Percentiles rank a stretch among this genome's conserved stretches.
These are phyloP conservation scores for Albifimbria verrucaria DNA, from an alignment of 2,329 filamentous ascomycete species.

Conservation along the genomic window DNA sequence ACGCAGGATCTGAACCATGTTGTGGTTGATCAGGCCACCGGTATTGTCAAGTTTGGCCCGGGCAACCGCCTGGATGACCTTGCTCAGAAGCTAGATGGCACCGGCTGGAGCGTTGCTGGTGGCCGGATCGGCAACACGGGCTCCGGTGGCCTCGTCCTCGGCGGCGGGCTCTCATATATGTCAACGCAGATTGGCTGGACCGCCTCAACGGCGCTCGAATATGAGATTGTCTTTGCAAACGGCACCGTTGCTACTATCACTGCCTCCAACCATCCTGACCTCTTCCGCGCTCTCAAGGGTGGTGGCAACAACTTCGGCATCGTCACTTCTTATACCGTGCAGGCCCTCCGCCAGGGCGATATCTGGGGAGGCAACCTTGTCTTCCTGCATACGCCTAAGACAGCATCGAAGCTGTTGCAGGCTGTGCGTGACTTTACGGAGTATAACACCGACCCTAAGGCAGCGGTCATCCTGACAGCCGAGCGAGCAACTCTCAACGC, in stretches of 20 bases:
- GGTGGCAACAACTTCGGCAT: slow-evolving; percentile 57
- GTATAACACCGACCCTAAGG: slow-evolving; percentile 57
- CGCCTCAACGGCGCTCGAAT: slow-evolving; percentile 45
- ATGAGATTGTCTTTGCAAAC: slow-evolving; percentile 50
- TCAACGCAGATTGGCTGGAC: slow-evolving; percentile 48
- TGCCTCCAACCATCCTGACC: slow-evolving; percentile 37
- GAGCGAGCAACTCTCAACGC: slow-evolving; percentile 34
- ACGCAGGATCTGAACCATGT: slow-evolving; percentile 37
- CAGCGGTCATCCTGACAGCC: slow-evolving; percentile 56
- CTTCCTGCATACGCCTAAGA: slow-evolving; percentile 28
- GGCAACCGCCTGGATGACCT: slow-evolving; percentile 43
- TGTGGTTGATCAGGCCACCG: slow-evolving; percentile 30
- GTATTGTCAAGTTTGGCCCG: slow-evolving; percentile 40
- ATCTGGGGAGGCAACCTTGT: slow-evolving; percentile 41
- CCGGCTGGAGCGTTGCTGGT: slow-evolving; percentile 39
- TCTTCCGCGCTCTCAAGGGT: slow-evolving; percentile 52
- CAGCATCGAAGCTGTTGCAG: slow-evolving; percentile 34
- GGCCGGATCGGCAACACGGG: slow-evolving; percentile 44
- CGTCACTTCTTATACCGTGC: slow-evolving; percentile 40
- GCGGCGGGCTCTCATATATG: slow-evolving; percentile 51
- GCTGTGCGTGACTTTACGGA: slow-evolving; percentile 54
- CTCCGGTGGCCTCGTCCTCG: slow-evolving; percentile 48
- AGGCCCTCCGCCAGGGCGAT: slow-evolving; percentile 35
- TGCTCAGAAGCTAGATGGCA: slow-evolving; percentile 34
- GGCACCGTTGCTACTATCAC: slow-evolving; percentile 45